Percentiles rank a stretch among this genome's conserved stretches.
These are phyloP conservation scores for Myxozyma neglecta DNA, from an alignment of 805 yeast genomes.

Conservation along the genomic window DNA sequence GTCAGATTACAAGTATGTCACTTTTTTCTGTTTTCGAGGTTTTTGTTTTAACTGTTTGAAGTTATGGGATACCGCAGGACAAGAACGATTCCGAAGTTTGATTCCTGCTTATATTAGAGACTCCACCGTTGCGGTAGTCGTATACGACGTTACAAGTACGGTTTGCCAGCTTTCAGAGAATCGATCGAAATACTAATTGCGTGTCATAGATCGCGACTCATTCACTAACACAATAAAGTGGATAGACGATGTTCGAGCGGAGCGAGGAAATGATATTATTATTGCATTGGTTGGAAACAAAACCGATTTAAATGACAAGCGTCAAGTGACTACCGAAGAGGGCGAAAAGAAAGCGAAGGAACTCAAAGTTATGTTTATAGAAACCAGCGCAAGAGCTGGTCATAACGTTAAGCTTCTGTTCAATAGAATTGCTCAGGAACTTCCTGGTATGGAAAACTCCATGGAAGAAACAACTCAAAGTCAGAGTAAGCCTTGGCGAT, in stretches of 20 bases:
- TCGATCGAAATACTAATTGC: neutral
- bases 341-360: constrained; percentile 78
- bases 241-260: constrained; percentile 92
- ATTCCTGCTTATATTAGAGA: constrained; percentile 96
- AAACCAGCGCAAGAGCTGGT: constrained; percentile 93
- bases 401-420: constrained; percentile 88
- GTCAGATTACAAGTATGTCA: constrained; percentile 69
- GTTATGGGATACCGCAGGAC: constrained; percentile 89
- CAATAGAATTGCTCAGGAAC: constrained; percentile 83
- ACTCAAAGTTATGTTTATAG: constrained; percentile 79
- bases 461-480: constrained; percentile 27
- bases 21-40: neutral
- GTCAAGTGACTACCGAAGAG: constrained; percentile 85
- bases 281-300: constrained; percentile 92
- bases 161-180: neutral
- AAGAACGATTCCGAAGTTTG: constrained; percentile 89
- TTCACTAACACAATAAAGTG: constrained; percentile 84
- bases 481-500: constrained; percentile 16
- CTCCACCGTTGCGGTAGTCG: constrained; percentile 94
- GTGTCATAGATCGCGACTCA: constrained; percentile 51
- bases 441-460: constrained; percentile 70
- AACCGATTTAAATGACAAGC: constrained; percentile 75
- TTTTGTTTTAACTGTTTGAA: neutral
- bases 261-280: constrained; percentile 85
- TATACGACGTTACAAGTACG: constrained; percentile 86